Conservation (phyloP, 768 basidiomycete genomes). For the Leccinum arenicola region DNA sequence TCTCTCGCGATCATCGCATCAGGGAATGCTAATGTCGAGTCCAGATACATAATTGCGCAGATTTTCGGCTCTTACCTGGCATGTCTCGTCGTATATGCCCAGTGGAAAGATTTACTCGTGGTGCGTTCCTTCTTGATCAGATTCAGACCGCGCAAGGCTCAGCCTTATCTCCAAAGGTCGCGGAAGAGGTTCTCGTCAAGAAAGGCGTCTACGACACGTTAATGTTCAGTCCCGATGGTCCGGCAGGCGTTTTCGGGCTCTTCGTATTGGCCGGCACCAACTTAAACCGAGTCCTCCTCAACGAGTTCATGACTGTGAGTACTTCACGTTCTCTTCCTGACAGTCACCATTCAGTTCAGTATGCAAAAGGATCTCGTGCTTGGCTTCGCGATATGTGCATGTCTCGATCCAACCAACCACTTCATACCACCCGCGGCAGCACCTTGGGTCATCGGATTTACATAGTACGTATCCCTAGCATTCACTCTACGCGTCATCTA, state of each 20-base stretch:
- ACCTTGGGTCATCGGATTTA: conserved; percentile 52
- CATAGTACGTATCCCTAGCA: conserved; percentile 46
- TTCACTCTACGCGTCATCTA: neutral
- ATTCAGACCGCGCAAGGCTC: conserved; percentile 13
- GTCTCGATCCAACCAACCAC: conserved; percentile 51
- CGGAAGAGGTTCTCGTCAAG: conserved; percentile 30
- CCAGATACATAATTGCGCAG: conserved; percentile 65
- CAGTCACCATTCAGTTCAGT: neutral
- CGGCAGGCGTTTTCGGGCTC: conserved; percentile 39
- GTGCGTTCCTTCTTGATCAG: conserved; percentile 45
- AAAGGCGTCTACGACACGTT: conserved; percentile 26
- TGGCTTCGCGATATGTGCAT: conserved; percentile 25
- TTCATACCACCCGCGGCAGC: conserved; percentile 50
- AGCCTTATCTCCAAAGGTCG: conserved; percentile 13
- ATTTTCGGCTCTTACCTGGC: conserved; percentile 65
- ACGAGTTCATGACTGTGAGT: conserved; percentile 38
- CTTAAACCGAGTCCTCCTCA: conserved; percentile 34
- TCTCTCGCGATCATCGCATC: conserved; percentile 6
- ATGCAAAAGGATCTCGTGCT: conserved; percentile 16
- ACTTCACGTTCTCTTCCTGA: neutral
- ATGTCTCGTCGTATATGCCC: conserved; percentile 55
- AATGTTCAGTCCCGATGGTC: conserved; percentile 37
- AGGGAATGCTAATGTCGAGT: conserved; percentile 10
- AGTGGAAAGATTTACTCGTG: conserved; percentile 53
- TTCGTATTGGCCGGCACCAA: conserved; percentile 33